phyloP scores from a whole-genome alignment of 176 grass and related monocot species.

The Juncus effusus region DNA sequence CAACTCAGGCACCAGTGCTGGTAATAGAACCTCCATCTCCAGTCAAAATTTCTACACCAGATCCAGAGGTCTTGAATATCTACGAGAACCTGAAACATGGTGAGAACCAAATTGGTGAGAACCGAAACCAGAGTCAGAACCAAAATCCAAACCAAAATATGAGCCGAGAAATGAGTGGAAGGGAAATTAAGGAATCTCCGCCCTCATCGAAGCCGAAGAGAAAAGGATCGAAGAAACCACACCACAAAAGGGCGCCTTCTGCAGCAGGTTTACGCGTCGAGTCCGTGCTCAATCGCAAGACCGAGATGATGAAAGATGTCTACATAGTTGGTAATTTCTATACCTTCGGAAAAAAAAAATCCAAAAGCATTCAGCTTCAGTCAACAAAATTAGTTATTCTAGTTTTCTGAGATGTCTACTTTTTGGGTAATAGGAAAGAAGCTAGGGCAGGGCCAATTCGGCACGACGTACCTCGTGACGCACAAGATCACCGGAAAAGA shows the following conservation, averaged over 20 bases:
- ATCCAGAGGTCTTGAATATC: slow-evolving; percentile 1
- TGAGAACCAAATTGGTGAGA: not conserved
- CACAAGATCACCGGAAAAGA: slow-evolving; percentile 25
- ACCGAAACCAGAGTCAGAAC: not conserved
- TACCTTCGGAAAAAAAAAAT: slow-evolving; percentile 1
- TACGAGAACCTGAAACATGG: not conserved
- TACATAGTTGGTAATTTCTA: slow-evolving; percentile 29
- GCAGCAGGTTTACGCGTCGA: slow-evolving; percentile 25
- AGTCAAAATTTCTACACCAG: slow-evolving; percentile 2
- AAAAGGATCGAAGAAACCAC: slow-evolving; percentile 19
- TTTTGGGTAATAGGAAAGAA: slow-evolving; percentile 12
- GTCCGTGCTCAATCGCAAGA: slow-evolving; percentile 31
- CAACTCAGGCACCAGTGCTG: not conserved
- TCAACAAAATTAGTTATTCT: not conserved
- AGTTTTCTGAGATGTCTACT: not conserved
- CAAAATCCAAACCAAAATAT: slow-evolving; percentile 5
- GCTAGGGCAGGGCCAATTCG: slow-evolving; percentile 30
- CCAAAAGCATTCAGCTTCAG: not conserved
- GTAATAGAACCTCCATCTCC: slow-evolving; percentile 2
- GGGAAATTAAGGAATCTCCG: slow-evolving; percentile 1
- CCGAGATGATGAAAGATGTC: slow-evolving; percentile 32
- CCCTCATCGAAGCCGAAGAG: not conserved
- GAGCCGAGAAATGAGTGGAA: not conserved
- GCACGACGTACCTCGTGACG: slow-evolving; percentile 29
- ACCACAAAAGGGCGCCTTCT: slow-evolving; percentile 17